These are phyloP conservation scores for Hyparrhenia diplandra DNA, from an alignment of 176 grass and related monocot genomes.

Conservation along the genomic window DNA sequence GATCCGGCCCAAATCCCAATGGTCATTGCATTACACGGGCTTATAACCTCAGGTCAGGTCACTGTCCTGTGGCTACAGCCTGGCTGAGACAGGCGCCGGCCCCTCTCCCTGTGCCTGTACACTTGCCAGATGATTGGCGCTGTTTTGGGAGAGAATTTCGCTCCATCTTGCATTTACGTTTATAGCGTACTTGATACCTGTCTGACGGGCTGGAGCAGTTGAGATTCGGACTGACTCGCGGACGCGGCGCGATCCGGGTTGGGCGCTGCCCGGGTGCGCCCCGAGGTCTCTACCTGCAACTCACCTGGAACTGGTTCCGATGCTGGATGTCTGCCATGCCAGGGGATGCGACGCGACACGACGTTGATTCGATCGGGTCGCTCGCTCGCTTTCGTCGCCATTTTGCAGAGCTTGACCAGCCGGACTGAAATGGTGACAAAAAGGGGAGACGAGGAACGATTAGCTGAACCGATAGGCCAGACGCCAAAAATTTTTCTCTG, in stretches of 20 bases:
- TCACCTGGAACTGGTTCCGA: no score
- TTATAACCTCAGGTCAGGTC: constrained; percentile 16
- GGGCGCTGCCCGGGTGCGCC: no score
- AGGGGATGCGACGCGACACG: no score
- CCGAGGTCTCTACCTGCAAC: no score
- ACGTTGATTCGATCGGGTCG: no score
- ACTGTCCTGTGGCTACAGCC: constrained; percentile 24
- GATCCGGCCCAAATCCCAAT: not conserved
- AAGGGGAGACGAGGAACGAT: not conserved
- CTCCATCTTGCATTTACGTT: not conserved
- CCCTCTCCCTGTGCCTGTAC: constrained; percentile 21
- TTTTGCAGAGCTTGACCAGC: no score
- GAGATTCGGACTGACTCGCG: constrained; percentile 1
- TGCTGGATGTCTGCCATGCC: no score
- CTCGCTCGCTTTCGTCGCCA: no score
- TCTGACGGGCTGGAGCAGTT: constrained; percentile 31
- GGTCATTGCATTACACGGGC: not conserved
- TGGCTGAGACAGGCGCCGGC: constrained; percentile 12
- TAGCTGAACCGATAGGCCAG: not conserved
- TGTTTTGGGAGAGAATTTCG: not conserved
- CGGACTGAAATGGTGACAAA: not conserved
- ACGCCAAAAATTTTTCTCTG: not conserved
- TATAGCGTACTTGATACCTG: no score
- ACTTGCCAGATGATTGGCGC: constrained; percentile 10
- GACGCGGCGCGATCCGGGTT: no score